Percentiles rank a stretch among this genome's conserved stretches.
These are phyloP conservation scores for Alternaria longipes DNA, from an alignment of 2,329 filamentous ascomycete species.

Conservation along the genomic window DNA sequence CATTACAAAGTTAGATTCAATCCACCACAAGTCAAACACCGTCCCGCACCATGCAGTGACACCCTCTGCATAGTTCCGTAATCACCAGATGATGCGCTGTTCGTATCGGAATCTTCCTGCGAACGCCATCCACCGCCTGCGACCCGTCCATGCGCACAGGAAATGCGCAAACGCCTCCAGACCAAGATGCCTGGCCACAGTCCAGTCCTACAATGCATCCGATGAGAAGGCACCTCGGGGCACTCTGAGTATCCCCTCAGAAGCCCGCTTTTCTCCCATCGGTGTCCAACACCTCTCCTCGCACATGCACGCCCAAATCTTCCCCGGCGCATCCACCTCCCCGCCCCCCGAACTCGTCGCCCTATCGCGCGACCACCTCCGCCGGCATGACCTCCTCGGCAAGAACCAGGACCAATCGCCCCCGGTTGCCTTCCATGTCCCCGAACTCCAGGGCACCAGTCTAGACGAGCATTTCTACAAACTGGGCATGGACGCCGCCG, in stretches of 20 bases:
- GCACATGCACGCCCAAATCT: slow-evolving; percentile 84
- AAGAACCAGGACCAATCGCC: slow-evolving; percentile 80
- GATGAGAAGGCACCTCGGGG: slow-evolving; percentile 11
- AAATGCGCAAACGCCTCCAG: slow-evolving; percentile 24
- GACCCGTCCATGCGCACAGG: slow-evolving; percentile 18
- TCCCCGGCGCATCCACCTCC: slow-evolving; percentile 64
- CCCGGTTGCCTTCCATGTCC: slow-evolving; percentile 88
- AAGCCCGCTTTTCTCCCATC: slow-evolving; percentile 86
- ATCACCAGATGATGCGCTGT: slow-evolving; percentile 43
- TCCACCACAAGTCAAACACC: neutral
- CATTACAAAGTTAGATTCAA: too few relatives aligned
- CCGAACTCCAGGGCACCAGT: slow-evolving; percentile 77
- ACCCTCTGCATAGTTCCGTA: neutral
- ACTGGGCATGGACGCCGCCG: slow-evolving; percentile 84
- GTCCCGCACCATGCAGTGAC: slow-evolving; percentile 40
- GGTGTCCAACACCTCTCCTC: slow-evolving; percentile 92
- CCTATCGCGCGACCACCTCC: slow-evolving; percentile 82
- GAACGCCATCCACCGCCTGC: slow-evolving; percentile 31
- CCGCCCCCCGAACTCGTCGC: slow-evolving; percentile 77
- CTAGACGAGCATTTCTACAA: slow-evolving; percentile 95
- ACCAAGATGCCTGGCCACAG: slow-evolving; percentile 43
- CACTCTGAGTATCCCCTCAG: slow-evolving; percentile 49
- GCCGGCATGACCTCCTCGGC: slow-evolving; percentile 84
- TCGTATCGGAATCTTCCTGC: slow-evolving; percentile 32
- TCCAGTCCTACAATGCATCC: slow-evolving; percentile 10